A percentile compares a stretch with the other conserved stretches of the same genome.
These are phyloP conservation scores for Pseudogymnoascus sp. DNA, from an alignment of 2,329 filamentous ascomycete genomes.

Conservation along the genomic window DNA sequence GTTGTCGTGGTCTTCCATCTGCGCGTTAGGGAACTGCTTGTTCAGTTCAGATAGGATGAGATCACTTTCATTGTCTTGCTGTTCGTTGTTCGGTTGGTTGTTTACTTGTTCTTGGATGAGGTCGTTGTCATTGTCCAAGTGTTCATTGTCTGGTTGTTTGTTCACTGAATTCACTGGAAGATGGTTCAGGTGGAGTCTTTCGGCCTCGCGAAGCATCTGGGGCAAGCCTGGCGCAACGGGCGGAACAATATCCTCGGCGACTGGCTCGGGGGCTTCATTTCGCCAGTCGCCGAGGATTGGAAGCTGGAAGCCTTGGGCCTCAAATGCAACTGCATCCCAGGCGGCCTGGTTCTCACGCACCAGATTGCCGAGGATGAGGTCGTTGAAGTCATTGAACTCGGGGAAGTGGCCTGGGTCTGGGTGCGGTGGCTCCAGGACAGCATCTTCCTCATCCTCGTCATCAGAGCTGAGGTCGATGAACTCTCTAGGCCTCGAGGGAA, in stretches of 20 bases:
- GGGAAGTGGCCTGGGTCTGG: not conserved
- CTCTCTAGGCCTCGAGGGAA: not conserved
- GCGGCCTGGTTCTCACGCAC: not conserved
- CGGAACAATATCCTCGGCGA: not conserved
- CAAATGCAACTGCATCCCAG: not conserved
- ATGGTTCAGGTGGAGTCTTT: not conserved
- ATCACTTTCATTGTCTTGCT: not conserved
- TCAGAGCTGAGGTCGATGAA: not conserved
- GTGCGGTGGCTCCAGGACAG: not conserved
- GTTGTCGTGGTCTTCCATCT: slow-evolving; percentile 11
- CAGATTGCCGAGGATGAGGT: not conserved
- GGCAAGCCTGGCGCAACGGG: not conserved
- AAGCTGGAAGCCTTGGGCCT: not conserved
- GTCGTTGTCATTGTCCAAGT: not conserved
- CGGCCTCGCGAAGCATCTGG: not conserved
- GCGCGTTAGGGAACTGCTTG: not conserved
- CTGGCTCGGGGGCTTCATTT: not conserved
- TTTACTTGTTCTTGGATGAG: not conserved
- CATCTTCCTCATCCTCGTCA: not conserved
- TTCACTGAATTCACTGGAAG: not conserved
- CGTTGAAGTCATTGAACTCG: not conserved
- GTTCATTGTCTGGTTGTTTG: not conserved
- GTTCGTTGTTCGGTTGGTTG: not conserved
- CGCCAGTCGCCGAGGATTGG: not conserved
- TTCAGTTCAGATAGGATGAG: not conserved